Base-by-base conservation (phyloP, 176 grass and related monocot genomes). In the Triticum timopheevii region DNA sequence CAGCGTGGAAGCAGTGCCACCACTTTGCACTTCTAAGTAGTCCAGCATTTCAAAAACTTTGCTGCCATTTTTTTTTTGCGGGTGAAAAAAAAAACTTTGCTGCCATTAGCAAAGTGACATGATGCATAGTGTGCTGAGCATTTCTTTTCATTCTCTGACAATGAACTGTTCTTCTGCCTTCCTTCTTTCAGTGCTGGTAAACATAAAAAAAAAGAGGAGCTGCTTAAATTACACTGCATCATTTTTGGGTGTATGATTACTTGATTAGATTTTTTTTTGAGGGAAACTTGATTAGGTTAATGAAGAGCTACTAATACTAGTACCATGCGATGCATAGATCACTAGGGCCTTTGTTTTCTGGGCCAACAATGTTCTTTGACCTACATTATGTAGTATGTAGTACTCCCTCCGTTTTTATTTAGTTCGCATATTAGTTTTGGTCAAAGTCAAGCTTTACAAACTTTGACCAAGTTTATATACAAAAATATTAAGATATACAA, bases 331-430 rank as follows among this genome's bases (percentile, higher is more conserved):
- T 75, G 68, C 61, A 23, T 84, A 87, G 45, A 74, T 81, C 50
- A 13, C 76, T 39, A 88, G 69, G 76, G 30, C 5, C 81, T 63
- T 77, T 85, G 82, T 91, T 91, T 79, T 84, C 68, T 84, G 81
- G 49, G 73, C 66, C 39, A 81, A 70, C 76, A 85, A 8, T 63
- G 70, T 87, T 47, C 52, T 63, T 91, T 88, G 86, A 88, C 72
- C 72, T 56, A 56, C 78, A 88, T 50, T 90, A 77, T 63, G 3
- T 54, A 20, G 1, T n/a, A n/a, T n/a, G n/a, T n/a, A n/a, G n/a
- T n/a, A n/a, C n/a, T n/a, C n/a, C n/a, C n/a, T n/a, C n/a, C n/a
- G n/a, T n/a, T n/a, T n/a, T n/a, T n/a, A n/a, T n/a, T n/a, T n/a
- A n/a, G n/a, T n/a, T n/a, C n/a, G n/a, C n/a, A n/a, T n/a, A n/a